Base-by-base conservation (phyloP, 192 early-diverging fungal species). In the Backusella tuberculispora region DNA sequence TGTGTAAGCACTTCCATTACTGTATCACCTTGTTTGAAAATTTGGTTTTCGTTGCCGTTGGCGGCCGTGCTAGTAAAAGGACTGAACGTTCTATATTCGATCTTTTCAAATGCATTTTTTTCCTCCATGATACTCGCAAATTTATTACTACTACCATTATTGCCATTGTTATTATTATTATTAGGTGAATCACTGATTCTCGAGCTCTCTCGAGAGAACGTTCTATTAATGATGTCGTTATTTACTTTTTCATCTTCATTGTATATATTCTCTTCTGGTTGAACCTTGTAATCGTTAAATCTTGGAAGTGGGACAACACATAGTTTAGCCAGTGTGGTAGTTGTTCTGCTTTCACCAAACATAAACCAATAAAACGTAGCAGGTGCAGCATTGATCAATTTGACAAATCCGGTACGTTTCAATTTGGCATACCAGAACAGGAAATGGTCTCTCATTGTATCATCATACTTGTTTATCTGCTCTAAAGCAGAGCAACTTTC, bases 21-120 rank as follows among this genome's bases (percentile, higher is more conserved):
- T 10, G 72, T 60, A 17, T 73, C 72, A 44, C 72, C 72, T 13
- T 65, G 53, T 37, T 42, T 63, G 21, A 73, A 73, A 4, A 73
- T 63, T 3, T 73, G 29, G 17, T 63, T 73, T 0, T 34, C 21
- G 8, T 43, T 43, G 47, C 34, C 38, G 10, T 17, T 63, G 5
- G 43, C 64, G 6, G 72, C 72, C 0, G n/a, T n/a, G 6, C 9
- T 14, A 3, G 38, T 50, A 64, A 66, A 73, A 9, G 24, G 19
- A 37, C 72, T 73, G 1, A 19, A 0, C 9, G 21, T 26, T 12
- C 26, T 19, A 60, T 60, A 60, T 4, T 26, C 9, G 5, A 60
- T 60, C 21, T 12, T 13, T 13, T 60, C 53, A 60, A 60, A 60
- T 4, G 53, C 53, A 26, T 60, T 24, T 24, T 60, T 60, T 60